Evolutionary conservation across 1,284 basidiomycete genomes (phyloP), one percentile per base, ranked within the genome.

Genomic region (Sphagnurus paluster): DNA sequence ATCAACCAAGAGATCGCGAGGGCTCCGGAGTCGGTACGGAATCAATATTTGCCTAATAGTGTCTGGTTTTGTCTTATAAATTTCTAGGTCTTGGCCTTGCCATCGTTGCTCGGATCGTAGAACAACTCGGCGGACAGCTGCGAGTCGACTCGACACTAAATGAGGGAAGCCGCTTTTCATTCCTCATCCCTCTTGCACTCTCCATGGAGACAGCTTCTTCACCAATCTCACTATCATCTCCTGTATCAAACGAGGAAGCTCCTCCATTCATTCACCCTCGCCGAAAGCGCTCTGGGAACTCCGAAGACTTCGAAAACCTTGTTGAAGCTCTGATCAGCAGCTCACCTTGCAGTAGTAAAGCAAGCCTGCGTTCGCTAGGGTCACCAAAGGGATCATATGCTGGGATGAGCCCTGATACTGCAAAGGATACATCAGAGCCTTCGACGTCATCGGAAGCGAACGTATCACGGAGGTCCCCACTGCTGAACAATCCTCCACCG

Each of bases 31-130:
- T 85, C 21, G 82, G 80, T 77, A 48, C 50, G 74, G 30, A 19
- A 29, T 35, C 17, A 25, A 28, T 7, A 39, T 21, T 19, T 16
- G 26, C 14, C n/a, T n/a, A 29, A 2, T 14, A 13, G 10, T 2
- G 17, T 4, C 24, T 33, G 20, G n/a, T 16, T 4, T 5, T n/a
- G 2, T n/a, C 13, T n/a, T n/a, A 13, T 5, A 24, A 20, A 21
- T 20, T 34, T n/a, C 16, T 48, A 78, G 87, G 88, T 10, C 74
- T 92, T 9, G 89, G 90, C 20, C 71, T 92, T 6, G 90, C 90
- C 9, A 84, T 92, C 5, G 89, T 91, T 4, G 87, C 87, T 0
- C 76, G 89, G n/a, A 89, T 91, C 25, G 85, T 92, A 5, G 84
- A 87, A 60, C 89, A 91, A 57, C 73, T 92, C 0, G 81, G 81